phyloP scores from a whole-genome alignment of 306 rosid genomes.

The Pyrus pyrifolia region DNA sequence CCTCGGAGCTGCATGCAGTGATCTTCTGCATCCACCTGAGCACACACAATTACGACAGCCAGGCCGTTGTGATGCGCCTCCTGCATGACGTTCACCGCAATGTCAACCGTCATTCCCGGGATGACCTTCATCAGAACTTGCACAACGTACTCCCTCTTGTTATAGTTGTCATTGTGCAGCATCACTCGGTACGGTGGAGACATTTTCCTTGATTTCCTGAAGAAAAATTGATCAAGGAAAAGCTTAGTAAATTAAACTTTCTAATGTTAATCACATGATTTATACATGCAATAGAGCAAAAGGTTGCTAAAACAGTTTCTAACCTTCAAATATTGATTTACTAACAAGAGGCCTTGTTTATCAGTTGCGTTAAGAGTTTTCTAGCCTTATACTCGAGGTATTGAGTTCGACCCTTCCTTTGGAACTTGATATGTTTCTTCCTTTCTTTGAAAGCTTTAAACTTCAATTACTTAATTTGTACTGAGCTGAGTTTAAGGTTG shows the following conservation, averaged over 20 bases:
- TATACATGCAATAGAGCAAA: not conserved
- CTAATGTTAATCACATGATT: not conserved
- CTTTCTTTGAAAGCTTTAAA: not conserved
- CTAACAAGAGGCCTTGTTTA: not conserved
- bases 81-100: conserved; percentile 87
- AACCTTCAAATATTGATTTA: not conserved
- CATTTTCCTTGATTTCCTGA: conserved; percentile 66
- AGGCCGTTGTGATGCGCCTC: conserved; percentile 86
- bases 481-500: not conserved
- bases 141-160: conserved; percentile 88
- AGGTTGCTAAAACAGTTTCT: not conserved
- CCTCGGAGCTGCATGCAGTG: conserved; percentile 94
- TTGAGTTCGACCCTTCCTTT: not conserved
- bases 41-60: conserved; percentile 77
- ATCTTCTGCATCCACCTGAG: conserved; percentile 88
- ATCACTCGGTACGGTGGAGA: conserved; percentile 81
- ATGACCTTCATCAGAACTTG: conserved; percentile 95
- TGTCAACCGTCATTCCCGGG: conserved; percentile 88
- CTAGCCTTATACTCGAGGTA: not conserved
- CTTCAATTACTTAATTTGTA: not conserved
- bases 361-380: not conserved
- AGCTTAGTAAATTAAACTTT: not conserved
- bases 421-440: not conserved
- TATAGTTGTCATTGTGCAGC: conserved; percentile 77
- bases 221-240: not conserved